These are phyloP conservation scores for Berberis vulgaris DNA, from an alignment of 164 flowering plant genomes.

Conservation along the genomic window DNA sequence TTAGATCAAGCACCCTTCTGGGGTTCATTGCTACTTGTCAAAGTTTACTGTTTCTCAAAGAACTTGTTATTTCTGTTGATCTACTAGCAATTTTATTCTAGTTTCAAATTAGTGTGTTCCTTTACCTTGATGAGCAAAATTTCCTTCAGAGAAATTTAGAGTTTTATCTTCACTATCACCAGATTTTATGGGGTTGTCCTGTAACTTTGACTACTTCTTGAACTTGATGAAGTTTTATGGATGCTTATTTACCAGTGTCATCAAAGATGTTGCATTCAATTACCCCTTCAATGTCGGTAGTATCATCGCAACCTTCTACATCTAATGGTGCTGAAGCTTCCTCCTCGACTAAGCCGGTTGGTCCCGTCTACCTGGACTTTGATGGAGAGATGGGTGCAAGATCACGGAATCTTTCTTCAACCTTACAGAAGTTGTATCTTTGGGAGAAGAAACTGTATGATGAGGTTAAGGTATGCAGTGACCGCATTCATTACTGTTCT, in stretches of 20 bases:
- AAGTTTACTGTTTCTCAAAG: too few relatives aligned
- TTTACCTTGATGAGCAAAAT: too few relatives aligned
- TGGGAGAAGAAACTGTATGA: constrained; percentile 96
- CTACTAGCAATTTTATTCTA: too few relatives aligned
- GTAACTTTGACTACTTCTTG: too few relatives aligned
- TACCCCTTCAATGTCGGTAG: constrained; percentile 47
- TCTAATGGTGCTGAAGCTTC: constrained; percentile 39
- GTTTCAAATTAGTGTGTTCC: too few relatives aligned
- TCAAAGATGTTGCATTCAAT: constrained; percentile 74
- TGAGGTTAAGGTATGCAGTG: constrained; percentile 79
- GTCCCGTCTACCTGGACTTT: constrained; percentile 25
- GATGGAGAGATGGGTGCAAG: constrained; percentile 39
- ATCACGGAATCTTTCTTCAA: constrained; percentile 58
- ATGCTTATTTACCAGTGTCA: constrained; percentile 35
- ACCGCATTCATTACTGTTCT: not conserved
- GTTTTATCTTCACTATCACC: too few relatives aligned
- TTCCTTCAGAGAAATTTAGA: too few relatives aligned
- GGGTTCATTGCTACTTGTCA: too few relatives aligned
- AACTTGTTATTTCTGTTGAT: too few relatives aligned
- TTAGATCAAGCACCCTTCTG: too few relatives aligned
- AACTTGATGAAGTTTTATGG: not conserved
- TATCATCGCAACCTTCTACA: constrained; percentile 54
- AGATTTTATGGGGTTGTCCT: too few relatives aligned
- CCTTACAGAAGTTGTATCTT: constrained; percentile 67
- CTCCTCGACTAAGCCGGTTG: constrained; percentile 15